Conservation (phyloP, 495 filamentous ascomycete genomes). For the Penicillium verhagenii region DNA sequence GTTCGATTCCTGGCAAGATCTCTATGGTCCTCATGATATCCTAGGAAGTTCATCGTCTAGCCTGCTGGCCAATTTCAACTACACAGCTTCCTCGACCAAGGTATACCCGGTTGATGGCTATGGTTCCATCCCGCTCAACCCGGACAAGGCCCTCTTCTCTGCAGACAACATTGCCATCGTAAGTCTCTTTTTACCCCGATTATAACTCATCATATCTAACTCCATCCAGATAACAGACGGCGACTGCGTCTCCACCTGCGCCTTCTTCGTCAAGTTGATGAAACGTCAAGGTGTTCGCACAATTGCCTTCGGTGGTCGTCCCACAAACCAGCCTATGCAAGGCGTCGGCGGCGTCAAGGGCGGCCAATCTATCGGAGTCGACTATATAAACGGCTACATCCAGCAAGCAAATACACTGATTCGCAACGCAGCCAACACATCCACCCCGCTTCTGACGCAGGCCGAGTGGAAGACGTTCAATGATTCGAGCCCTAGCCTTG, state of each 20-base stretch:
- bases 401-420: constrained; percentile 21
- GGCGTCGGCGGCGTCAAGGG: constrained; percentile 62
- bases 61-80: constrained; percentile 51
- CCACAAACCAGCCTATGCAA: constrained; percentile 57
- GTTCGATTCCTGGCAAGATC: constrained; percentile 55
- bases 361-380: constrained; percentile 26
- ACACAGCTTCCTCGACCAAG: constrained; percentile 37
- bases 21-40: constrained; percentile 45
- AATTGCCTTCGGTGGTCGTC: constrained; percentile 61
- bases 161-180: constrained; percentile 52
- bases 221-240: constrained; percentile 49
- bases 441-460: constrained; percentile 27
- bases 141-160: constrained; percentile 37
- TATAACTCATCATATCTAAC: constrained; percentile 2
- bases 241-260: constrained; percentile 64
- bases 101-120: constrained; percentile 40
- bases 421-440: constrained; percentile 16
- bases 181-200: constrained; percentile 1
- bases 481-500: constrained; percentile 20
- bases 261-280: constrained; percentile 57
- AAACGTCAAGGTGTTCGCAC: constrained; percentile 56
- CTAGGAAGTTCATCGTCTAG: constrained; percentile 44
- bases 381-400: constrained; percentile 36
- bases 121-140: constrained; percentile 28
- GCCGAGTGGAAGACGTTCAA: constrained; percentile 35